Percentiles rank a stretch among this genome's conserved stretches.
These are phyloP conservation scores for Phytophthora brassicae DNA, from an alignment of 352 stramenopile genomes.

Conservation along the genomic window DNA sequence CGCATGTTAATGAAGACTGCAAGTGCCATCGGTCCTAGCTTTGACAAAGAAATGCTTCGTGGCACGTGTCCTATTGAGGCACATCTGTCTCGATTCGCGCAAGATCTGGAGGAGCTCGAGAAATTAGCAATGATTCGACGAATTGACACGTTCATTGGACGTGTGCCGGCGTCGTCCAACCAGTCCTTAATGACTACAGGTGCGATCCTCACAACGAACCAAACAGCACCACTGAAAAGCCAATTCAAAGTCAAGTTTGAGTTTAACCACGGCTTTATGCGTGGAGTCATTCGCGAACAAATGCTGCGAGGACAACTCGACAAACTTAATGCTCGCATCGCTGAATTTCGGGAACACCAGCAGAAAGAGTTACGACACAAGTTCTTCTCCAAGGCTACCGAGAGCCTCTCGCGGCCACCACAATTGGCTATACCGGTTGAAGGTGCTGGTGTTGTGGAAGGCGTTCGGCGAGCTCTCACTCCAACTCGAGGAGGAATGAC, in stretches of 20 bases:
- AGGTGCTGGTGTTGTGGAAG: conserved; percentile 17
- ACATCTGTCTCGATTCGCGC: conserved; percentile 61
- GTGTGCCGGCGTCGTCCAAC: conserved; percentile 43
- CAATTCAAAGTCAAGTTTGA: conserved; percentile 82
- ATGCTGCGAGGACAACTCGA: conserved; percentile 83
- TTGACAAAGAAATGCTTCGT: conserved; percentile 76
- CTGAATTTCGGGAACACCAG: conserved; percentile 74
- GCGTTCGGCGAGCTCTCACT: conserved; percentile 34
- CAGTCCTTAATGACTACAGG: conserved; percentile 8
- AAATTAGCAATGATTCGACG: conserved; percentile 76
- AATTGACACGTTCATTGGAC: conserved; percentile 76
- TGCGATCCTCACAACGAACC: conserved; percentile 13
- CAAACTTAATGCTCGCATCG: conserved; percentile 72
- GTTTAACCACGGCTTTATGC: conserved; percentile 87
- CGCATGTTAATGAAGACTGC: conserved; percentile 88
- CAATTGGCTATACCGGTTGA: conserved; percentile 23
- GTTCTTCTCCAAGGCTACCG: conserved; percentile 77
- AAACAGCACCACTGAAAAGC: conserved; percentile 26
- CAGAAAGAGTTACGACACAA: conserved; percentile 73
- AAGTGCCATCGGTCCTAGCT: conserved; percentile 73
- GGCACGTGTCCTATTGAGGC: conserved; percentile 71
- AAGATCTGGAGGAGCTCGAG: conserved; percentile 76
- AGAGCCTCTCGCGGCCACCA: conserved; percentile 46
- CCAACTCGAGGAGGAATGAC: conserved; percentile 29
- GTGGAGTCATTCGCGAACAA: conserved; percentile 78